A percentile compares a stretch with the other conserved stretches of the same genome.
phyloP scores from a whole-genome alignment of 140 eudicot genomes.

The Bidens hawaiensis region DNA sequence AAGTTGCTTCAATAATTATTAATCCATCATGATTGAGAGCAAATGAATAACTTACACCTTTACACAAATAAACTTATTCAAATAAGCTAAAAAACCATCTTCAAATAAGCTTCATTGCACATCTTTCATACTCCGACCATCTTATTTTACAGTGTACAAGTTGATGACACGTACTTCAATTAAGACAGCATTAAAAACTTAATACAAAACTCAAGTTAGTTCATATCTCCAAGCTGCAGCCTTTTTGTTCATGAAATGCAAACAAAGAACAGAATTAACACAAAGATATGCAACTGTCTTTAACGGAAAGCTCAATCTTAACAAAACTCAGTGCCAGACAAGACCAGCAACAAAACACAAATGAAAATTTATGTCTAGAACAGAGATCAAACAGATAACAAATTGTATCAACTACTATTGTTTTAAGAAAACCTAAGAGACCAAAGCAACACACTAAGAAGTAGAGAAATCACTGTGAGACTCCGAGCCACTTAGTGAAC shows the following conservation, averaged over 20 bases:
- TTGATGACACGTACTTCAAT: no score
- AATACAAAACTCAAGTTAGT: no score
- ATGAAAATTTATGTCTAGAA: slow-evolving; percentile 24
- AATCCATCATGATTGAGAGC: no score
- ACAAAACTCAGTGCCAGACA: slow-evolving; percentile 28
- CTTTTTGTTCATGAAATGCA: not conserved
- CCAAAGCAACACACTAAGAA: slow-evolving; percentile 9
- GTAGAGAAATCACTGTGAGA: slow-evolving; percentile 42
- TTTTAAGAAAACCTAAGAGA: slow-evolving; percentile 19
- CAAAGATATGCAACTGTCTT: not conserved
- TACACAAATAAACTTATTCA: no score
- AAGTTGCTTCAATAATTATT: no score
- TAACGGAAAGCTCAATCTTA: slow-evolving; percentile 9
- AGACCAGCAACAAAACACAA: slow-evolving; percentile 25
- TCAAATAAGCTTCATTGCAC: no score
- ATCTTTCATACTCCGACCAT: no score
- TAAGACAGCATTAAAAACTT: no score
- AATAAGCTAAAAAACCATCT: no score
- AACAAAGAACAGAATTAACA: not conserved
- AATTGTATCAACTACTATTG: slow-evolving; percentile 21
- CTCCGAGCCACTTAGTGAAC: slow-evolving; percentile 90
- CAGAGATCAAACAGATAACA: slow-evolving; percentile 3
- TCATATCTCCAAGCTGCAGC: no score
- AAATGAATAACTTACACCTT: no score
- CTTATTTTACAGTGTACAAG: no score